These are phyloP conservation scores for Comarum palustre DNA, from an alignment of 306 rosid species.

Conservation along the genomic window DNA sequence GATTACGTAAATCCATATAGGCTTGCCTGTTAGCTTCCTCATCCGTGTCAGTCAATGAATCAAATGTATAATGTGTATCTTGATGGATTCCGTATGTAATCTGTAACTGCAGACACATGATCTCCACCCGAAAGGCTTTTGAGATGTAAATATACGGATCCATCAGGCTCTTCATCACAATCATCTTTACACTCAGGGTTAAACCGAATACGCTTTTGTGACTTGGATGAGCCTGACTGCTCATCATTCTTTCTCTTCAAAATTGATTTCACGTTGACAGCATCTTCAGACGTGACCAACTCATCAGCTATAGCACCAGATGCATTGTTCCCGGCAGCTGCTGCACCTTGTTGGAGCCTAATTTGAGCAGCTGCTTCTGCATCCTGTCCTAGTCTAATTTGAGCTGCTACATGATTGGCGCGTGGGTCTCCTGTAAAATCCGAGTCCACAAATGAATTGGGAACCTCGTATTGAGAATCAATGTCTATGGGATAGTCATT, in stretches of 20 bases:
- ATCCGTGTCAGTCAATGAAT: constrained; percentile 51
- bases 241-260: constrained; percentile 65
- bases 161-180: constrained; percentile 30
- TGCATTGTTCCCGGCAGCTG: constrained; percentile 34
- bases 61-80: constrained; percentile 69
- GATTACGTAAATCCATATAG: constrained; percentile 57
- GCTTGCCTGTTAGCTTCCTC: constrained; percentile 79
- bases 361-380: constrained; percentile 64
- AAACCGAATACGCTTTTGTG: constrained; percentile 77
- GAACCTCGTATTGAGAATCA: constrained; percentile 48
- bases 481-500: constrained; percentile 64
- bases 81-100: constrained; percentile 66
- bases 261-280: constrained; percentile 62
- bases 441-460: constrained; percentile 35
- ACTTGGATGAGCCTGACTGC: constrained; percentile 34
- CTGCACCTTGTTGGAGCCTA: constrained; percentile 47
- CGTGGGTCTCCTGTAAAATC: constrained; percentile 70
- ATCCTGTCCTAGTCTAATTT: constrained; percentile 63
- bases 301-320: background rate
- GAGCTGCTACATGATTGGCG: constrained; percentile 81
- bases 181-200: constrained; percentile 52
- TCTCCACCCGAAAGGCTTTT: constrained; percentile 27
- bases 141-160: constrained; percentile 29
- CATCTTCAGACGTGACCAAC: constrained; percentile 23
- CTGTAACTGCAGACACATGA: constrained; percentile 63